These are phyloP conservation scores for Solanum tacnaense DNA, from an alignment of 257 asterid genomes.

Conservation along the genomic window DNA sequence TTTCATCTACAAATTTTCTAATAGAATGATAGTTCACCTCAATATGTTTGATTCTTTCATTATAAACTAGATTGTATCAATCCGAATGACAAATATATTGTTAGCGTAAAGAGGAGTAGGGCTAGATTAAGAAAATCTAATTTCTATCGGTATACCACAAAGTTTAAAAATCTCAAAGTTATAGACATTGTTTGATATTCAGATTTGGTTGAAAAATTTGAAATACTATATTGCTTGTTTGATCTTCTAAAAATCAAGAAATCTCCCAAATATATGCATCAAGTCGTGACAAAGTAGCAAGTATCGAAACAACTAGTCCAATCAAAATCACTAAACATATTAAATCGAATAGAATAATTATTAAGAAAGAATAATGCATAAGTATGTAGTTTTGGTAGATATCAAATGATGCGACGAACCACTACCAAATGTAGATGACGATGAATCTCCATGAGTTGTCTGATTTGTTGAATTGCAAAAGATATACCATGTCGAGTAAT, in stretches of 20 bases:
- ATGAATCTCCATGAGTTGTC: not conserved
- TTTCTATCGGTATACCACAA: no score
- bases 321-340: not conserved
- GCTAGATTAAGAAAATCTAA: not conserved
- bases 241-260: no score
- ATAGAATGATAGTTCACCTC: not conserved
- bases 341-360: no score
- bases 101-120: not conserved
- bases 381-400: not conserved
- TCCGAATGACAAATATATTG: no score
- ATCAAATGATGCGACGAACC: not conserved
- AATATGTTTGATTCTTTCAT: not conserved
- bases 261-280: no score
- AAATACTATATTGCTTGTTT: no score
- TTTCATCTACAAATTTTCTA: not conserved
- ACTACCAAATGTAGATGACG: not conserved
- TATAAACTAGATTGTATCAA: no score
- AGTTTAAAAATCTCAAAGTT: no score
- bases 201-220: no score
- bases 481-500: not conserved
- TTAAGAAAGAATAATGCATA: not conserved
- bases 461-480: not conserved
- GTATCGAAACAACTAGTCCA: no score
- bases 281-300: no score
- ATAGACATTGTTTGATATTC: no score